Percentiles rank a stretch among this genome's conserved stretches.
Evolutionary conservation across 352 stramenopile genomes (phyloP).

Genomic region (Peronosclerospora sorghi): DNA sequence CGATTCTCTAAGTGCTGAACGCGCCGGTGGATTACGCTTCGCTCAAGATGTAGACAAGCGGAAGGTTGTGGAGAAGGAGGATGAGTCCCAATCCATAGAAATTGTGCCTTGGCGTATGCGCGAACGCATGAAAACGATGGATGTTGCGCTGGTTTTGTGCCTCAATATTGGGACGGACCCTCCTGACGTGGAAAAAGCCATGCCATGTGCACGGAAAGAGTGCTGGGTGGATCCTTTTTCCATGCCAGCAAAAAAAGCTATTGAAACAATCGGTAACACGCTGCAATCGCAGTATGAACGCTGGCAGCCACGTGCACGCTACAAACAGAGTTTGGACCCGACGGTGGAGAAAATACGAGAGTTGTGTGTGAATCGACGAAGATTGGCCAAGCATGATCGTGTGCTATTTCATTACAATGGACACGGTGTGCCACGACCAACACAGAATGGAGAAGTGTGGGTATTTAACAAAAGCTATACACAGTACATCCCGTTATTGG

Average conservation of each 20-base stretch:
- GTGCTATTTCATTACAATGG: constrained; percentile 99
- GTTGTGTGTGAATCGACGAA: constrained; percentile 88
- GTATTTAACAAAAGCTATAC: constrained; percentile 99
- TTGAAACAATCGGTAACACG: constrained; percentile 93
- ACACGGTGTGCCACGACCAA: constrained; percentile 96
- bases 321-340: constrained; percentile 92
- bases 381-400: constrained; percentile 88
- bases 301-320: constrained; percentile 91
- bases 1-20: constrained; percentile 12
- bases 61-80: constrained; percentile 16
- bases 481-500: constrained; percentile 97
- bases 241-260: constrained; percentile 89
- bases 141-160: constrained; percentile 94
- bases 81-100: constrained; percentile 20
- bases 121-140: constrained; percentile 86
- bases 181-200: constrained; percentile 94
- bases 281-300: constrained; percentile 92
- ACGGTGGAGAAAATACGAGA: constrained; percentile 93
- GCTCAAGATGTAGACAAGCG: constrained; percentile 31
- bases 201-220: constrained; percentile 93
- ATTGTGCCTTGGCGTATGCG: constrained; percentile 80
- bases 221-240: constrained; percentile 97
- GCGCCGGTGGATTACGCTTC: constrained; percentile 55
- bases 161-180: constrained; percentile 98
- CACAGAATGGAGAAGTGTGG: constrained; percentile 97